A percentile compares a stretch with the other conserved stretches of the same genome.
Evolutionary conservation across 2,329 filamentous ascomycete genomes (phyloP).

Genomic region (Zasmidium cellare): DNA sequence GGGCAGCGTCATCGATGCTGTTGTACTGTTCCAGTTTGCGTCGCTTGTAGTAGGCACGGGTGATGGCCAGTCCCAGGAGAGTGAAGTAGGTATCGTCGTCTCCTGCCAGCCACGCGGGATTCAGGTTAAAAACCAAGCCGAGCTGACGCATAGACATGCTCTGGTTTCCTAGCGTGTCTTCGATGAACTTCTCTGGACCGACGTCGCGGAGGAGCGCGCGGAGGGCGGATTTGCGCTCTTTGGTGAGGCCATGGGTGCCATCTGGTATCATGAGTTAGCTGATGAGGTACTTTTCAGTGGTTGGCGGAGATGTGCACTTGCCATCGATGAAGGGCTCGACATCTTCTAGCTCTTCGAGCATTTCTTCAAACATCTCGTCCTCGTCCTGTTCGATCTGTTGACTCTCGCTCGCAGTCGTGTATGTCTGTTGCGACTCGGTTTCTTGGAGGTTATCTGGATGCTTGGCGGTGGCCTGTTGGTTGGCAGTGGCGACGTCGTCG

Average conservation of each 20-base stretch:
- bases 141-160: slow-evolving; percentile 77
- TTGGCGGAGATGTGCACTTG: background rate
- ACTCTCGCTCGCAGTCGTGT: background rate
- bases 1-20: slow-evolving; percentile 81
- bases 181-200: slow-evolving; percentile 76
- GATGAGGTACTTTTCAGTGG: background rate
- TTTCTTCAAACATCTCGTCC: background rate
- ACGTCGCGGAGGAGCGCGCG: slow-evolving; percentile 61
- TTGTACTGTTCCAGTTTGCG: slow-evolving; percentile 79
- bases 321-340: slow-evolving; percentile 5
- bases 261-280: slow-evolving; percentile 16
- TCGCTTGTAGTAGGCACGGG: slow-evolving; percentile 77
- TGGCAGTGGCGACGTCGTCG: slow-evolving; percentile 1
- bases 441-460: background rate
- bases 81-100: slow-evolving; percentile 71
- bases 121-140: slow-evolving; percentile 80
- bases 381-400: background rate
- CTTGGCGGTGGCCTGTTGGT: background rate
- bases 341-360: background rate
- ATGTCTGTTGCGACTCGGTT: background rate
- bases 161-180: slow-evolving; percentile 67
- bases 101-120: slow-evolving; percentile 59
- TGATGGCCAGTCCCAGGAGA: slow-evolving; percentile 74
- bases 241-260: slow-evolving; percentile 13
- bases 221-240: slow-evolving; percentile 11